Evolutionary conservation across 2,329 filamentous ascomycete genomes (phyloP).

Genomic region (Verticillium albo-atrum): DNA sequence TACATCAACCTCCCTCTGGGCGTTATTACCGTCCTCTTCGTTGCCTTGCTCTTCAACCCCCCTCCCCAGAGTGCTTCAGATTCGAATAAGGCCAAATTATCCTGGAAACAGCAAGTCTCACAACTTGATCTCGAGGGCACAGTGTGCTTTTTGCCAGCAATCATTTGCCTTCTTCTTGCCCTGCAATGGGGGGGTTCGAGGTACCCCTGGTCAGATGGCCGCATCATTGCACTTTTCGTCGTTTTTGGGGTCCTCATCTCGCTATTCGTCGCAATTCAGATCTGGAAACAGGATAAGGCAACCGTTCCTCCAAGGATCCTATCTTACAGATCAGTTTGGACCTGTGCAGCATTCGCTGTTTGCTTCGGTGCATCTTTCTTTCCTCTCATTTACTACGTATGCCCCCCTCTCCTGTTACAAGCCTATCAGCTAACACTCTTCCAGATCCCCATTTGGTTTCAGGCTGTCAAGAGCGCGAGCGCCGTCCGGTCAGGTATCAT

Average conservation of each 20-base stretch:
- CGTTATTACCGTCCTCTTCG: conserved; percentile 24
- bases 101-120: conserved; percentile 11
- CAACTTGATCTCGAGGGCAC: conserved; percentile 20
- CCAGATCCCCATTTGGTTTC: conserved; percentile 38
- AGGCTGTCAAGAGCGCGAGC: conserved; percentile 34
- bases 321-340: conserved; percentile 32
- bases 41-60: conserved; percentile 18
- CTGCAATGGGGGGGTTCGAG: conserved; percentile 42
- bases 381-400: conserved; percentile 26
- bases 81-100: background rate
- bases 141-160: conserved; percentile 24
- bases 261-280: conserved; percentile 23
- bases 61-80: conserved; percentile 2
- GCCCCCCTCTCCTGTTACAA: too few relatives aligned
- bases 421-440: too few relatives aligned
- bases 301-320: conserved; percentile 39
- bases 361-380: conserved; percentile 29
- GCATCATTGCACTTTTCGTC: background rate
- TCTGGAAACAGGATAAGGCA: conserved; percentile 36
- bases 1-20: conserved; percentile 36
- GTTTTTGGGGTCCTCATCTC: background rate
- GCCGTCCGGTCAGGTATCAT: conserved; percentile 34
- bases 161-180: conserved; percentile 45
- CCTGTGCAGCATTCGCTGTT: conserved; percentile 27
- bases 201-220: conserved; percentile 15